Evolutionary conservation across 306 rosid genomes (phyloP), one percentile per base, ranked within the genome.

Genomic region (Senna tora): DNA sequence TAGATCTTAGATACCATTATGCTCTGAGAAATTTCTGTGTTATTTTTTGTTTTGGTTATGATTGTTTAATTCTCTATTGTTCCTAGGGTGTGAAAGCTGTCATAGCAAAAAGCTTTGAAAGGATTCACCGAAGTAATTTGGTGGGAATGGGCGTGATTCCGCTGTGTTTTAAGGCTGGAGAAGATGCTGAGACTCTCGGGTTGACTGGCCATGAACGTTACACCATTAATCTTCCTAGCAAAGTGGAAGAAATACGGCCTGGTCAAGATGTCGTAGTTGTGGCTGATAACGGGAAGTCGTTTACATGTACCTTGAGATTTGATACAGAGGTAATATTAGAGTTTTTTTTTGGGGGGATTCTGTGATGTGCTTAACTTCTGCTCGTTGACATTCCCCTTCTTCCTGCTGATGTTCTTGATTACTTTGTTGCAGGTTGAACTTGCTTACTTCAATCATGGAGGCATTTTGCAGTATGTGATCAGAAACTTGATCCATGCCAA

Each of bases 121-220:
- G 97, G 75, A 93, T 91, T 85, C 98, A 93, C 81, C 97, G 97
- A 38, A 93, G 98, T 76, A 93, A 93, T 79, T 82, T 93, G 74
- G 98, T 90, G 41, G 98, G 98, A 41, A 93, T 93, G 98, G 97
- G 98, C 46, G 78, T 93, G 58, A 79, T 93, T 69, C 97, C 98
- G 19, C 75, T 93, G 19, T 91, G 97, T 67, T 93, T 89, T 69
- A 91, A 89, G 89, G 6, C 86, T 15, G 96, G 94, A 55, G 97
- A 93, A 74, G 98, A 93, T 84, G 91, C 98, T 0, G 98, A 93
- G 12, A 66, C 87, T 73, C 96, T 87, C 9, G 96, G 96, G 45
- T 83, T 93, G 77, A 89, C 96, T 0, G 96, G 97, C 15, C 88
- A 82, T 16, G 98, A 93, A 79, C 88, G 87, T 41, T 91, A 49